phyloP scores from a whole-genome alignment of 495 filamentous ascomycete species.

The Extremus antarcticus region DNA sequence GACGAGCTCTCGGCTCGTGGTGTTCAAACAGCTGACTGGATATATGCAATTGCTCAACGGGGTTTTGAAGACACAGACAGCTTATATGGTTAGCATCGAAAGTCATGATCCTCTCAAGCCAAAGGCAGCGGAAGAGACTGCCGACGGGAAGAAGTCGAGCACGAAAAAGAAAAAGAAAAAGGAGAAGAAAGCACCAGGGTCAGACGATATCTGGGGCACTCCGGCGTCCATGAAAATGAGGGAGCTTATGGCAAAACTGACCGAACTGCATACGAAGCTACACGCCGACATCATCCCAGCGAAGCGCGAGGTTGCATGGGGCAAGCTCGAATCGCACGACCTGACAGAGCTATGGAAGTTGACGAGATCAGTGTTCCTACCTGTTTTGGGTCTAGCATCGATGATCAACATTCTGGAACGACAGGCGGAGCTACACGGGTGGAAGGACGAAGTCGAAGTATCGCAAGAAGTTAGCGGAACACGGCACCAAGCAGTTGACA shows the following conservation, averaged over 20 bases:
- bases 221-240: slow-evolving; percentile 50
- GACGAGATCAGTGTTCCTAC: slow-evolving; percentile 54
- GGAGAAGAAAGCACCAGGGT: slow-evolving; percentile 35
- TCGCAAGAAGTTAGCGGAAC: slow-evolving; percentile 36
- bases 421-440: slow-evolving; percentile 41
- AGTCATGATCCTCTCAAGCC: neutral
- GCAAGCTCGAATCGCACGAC: slow-evolving; percentile 60
- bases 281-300: slow-evolving; percentile 61
- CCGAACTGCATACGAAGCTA: slow-evolving; percentile 58
- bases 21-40: slow-evolving; percentile 49
- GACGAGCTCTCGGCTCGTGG: slow-evolving; percentile 47
- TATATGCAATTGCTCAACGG: slow-evolving; percentile 46
- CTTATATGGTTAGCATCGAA: slow-evolving; percentile 56
- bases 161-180: slow-evolving; percentile 44
- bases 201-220: slow-evolving; percentile 2
- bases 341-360: slow-evolving; percentile 49
- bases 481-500: slow-evolving; percentile 21
- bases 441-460: slow-evolving; percentile 26
- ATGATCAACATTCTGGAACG: slow-evolving; percentile 71
- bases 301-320: slow-evolving; percentile 65
- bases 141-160: slow-evolving; percentile 35
- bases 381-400: slow-evolving; percentile 61
- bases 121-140: neutral
- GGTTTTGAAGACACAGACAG: slow-evolving; percentile 48
- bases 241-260: slow-evolving; percentile 42